phyloP scores from a whole-genome alignment of 768 basidiomycete genomes.

The Cubamyces lactineus region DNA sequence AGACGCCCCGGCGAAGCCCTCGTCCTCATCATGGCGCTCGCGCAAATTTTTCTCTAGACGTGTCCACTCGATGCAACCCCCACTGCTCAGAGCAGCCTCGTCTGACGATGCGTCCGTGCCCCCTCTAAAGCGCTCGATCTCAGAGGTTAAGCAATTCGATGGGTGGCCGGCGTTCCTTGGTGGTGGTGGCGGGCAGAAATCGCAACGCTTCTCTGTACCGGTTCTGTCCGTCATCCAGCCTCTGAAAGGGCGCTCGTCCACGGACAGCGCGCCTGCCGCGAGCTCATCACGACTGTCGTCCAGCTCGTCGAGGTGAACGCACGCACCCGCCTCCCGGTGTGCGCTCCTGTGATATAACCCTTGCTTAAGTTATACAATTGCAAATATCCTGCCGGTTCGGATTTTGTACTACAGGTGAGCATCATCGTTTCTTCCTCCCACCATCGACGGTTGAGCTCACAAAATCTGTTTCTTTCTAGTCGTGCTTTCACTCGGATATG shows the following conservation, averaged over 20 bases:
- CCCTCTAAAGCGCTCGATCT: conserved; percentile 21
- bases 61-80: conserved; percentile 32
- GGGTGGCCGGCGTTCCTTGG: conserved; percentile 26
- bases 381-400: conserved; percentile 10
- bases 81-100: conserved; percentile 1
- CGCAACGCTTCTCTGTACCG: conserved; percentile 23
- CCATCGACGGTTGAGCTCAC: too few relatives aligned
- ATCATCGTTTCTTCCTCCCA: too few relatives aligned
- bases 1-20: not conserved
- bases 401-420: conserved; percentile 10
- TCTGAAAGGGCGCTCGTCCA: conserved; percentile 10
- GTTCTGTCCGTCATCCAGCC: conserved; percentile 20
- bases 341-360: not conserved
- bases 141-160: conserved; percentile 26
- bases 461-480: too few relatives aligned
- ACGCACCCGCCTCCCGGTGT: not conserved
- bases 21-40: conserved; percentile 15
- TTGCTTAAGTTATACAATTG: conserved; percentile 6
- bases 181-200: conserved; percentile 1
- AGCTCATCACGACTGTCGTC: conserved; percentile 11
- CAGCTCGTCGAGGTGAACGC: conserved; percentile 6
- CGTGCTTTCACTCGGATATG: too few relatives aligned
- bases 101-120: conserved; percentile 10
- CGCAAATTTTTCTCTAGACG: conserved; percentile 21
- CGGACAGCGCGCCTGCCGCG: conserved; percentile 17